Evolutionary conservation across 306 rosid species (phyloP).

Genomic region (Pyrus betulifolia): DNA sequence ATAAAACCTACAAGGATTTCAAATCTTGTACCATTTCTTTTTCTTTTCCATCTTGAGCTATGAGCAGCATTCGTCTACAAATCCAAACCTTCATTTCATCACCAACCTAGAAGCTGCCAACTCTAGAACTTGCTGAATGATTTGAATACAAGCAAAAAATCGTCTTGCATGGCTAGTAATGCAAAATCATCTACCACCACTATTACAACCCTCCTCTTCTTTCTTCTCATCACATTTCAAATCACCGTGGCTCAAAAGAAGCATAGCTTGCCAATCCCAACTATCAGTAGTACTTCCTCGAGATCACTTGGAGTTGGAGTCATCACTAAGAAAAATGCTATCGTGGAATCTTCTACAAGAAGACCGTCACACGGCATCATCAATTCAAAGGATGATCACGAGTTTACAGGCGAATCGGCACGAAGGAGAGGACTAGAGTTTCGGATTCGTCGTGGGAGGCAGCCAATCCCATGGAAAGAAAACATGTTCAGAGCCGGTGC

Average conservation of each 20-base stretch:
- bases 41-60: constrained; percentile 6
- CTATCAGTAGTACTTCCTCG: not conserved
- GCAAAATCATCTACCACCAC: constrained; percentile 23
- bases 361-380: constrained; percentile 8
- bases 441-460: constrained; percentile 15
- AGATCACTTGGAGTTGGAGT: constrained; percentile 8
- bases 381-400: constrained; percentile 6
- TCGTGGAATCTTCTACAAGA: constrained; percentile 21
- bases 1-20: constrained; percentile 26
- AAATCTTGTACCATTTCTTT: constrained; percentile 13
- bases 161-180: constrained; percentile 56
- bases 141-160: constrained; percentile 1
- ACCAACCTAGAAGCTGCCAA: not conserved
- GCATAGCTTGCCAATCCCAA: not conserved
- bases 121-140: constrained; percentile 22
- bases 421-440: constrained; percentile 10
- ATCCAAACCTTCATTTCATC: not conserved
- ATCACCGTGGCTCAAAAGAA: constrained; percentile 27
- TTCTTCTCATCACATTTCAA: constrained; percentile 31
- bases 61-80: constrained; percentile 1
- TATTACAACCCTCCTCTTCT: constrained; percentile 27
- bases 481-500: constrained; percentile 43
- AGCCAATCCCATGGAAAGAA: constrained; percentile 36
- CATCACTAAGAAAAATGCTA: constrained; percentile 3
- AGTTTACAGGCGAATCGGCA: not conserved